A percentile compares a stretch with the other conserved stretches of the same genome.
phyloP scores from a whole-genome alignment of 352 stramenopile species.

The Lagenidium giganteum region DNA sequence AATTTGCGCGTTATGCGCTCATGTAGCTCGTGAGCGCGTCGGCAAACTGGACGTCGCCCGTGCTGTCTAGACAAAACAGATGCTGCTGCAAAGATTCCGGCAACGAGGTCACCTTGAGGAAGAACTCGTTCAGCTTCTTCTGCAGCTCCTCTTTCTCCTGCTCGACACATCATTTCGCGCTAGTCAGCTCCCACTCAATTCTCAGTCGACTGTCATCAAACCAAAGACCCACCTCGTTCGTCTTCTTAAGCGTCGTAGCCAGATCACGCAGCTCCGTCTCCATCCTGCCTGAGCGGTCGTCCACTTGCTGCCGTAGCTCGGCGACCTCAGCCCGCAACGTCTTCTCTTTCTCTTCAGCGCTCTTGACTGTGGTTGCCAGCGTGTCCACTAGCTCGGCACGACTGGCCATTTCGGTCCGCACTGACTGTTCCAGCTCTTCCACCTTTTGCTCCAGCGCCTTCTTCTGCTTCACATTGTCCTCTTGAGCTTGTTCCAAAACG shows the following conservation, averaged over 20 bases:
- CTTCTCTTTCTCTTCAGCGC: slow-evolving; percentile 43
- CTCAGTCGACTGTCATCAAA: too few species aligned
- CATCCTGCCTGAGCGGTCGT: slow-evolving; percentile 57
- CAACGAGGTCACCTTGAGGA: slow-evolving; percentile 65
- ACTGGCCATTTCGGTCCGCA: slow-evolving; percentile 53
- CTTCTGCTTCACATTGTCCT: slow-evolving; percentile 28
- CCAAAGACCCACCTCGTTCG: slow-evolving; percentile 48
- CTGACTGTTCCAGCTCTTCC: slow-evolving; percentile 38
- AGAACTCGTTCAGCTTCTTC: slow-evolving; percentile 74
- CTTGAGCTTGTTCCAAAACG: slow-evolving; percentile 38
- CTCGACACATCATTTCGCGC: too few species aligned
- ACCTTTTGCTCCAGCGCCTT: slow-evolving; percentile 36
- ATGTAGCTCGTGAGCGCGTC: slow-evolving; percentile 75
- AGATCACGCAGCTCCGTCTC: slow-evolving; percentile 58
- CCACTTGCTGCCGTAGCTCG: slow-evolving; percentile 46
- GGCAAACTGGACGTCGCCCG: slow-evolving; percentile 44
- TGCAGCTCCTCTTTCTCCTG: slow-evolving; percentile 81
- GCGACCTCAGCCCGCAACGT: slow-evolving; percentile 31
- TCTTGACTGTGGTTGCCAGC: slow-evolving; percentile 53
- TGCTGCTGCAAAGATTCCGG: slow-evolving; percentile 67
- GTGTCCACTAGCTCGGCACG: slow-evolving; percentile 77
- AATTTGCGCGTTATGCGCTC: slow-evolving; percentile 30
- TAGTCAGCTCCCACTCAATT: too few species aligned
- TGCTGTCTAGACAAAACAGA: slow-evolving; percentile 42
- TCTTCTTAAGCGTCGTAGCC: slow-evolving; percentile 47